Evolutionary conservation across 768 basidiomycete genomes (phyloP).

Genomic region (Boletus tylopilopsis): DNA sequence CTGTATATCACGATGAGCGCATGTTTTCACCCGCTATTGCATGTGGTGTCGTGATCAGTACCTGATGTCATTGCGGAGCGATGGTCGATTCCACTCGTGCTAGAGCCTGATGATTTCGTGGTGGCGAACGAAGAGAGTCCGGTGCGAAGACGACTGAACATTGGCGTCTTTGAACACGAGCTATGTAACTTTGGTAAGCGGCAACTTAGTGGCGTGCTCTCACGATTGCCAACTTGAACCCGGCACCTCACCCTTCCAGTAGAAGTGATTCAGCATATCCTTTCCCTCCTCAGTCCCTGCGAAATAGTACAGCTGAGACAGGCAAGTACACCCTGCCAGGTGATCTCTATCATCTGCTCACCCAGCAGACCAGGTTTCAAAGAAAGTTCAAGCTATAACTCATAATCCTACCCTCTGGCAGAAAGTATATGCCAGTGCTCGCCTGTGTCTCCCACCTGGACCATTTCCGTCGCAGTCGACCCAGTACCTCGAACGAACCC

Average conservation of each 20-base stretch:
- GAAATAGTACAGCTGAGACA: neutral
- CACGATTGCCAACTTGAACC: too few relatives aligned
- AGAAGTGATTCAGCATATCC: neutral
- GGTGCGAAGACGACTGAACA: too few relatives aligned
- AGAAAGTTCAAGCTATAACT: neutral
- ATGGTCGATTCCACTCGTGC: constrained; percentile 33
- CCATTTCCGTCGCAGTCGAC: neutral
- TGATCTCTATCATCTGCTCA: too few relatives aligned
- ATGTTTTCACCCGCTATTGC: too few relatives aligned
- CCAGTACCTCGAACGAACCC: neutral
- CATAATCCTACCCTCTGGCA: neutral
- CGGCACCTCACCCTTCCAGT: too few relatives aligned
- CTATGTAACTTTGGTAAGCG: too few relatives aligned
- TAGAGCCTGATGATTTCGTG: constrained; percentile 13
- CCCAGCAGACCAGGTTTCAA: neutral
- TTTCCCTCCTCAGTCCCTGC: neutral
- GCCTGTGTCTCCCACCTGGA: neutral
- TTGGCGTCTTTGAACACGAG: too few relatives aligned
- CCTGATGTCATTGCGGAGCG: constrained; percentile 39
- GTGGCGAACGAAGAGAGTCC: constrained; percentile 23
- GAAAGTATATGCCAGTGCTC: neutral
- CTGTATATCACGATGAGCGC: constrained; percentile 31
- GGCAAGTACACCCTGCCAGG: neutral
- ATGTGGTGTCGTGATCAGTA: constrained; percentile 6
- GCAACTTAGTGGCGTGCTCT: too few relatives aligned